A percentile compares a stretch with the other conserved stretches of the same genome.
Conservation (phyloP, 179 eudicot genomes). For the Vitellaria paradoxa region DNA sequence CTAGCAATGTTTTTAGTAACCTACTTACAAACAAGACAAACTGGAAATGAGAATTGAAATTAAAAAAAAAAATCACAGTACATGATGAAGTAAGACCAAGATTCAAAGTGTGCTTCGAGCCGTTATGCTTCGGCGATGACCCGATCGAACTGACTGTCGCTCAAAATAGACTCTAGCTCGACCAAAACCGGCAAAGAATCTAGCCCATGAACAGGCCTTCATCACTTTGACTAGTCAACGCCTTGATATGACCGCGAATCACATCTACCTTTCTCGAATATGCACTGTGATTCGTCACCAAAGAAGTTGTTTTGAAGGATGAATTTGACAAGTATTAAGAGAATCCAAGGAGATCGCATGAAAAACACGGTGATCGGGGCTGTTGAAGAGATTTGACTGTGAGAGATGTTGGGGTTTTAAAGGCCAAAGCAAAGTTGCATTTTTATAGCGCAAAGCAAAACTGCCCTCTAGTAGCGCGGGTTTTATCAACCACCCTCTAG, state of each 20-base stretch:
- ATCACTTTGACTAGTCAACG: slow-evolving; percentile 25
- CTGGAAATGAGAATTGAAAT: neutral
- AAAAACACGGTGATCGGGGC: too few species aligned
- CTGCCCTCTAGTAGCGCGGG: too few species aligned
- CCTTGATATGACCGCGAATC: slow-evolving; percentile 10
- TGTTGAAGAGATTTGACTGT: too few species aligned
- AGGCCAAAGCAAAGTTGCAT: too few species aligned
- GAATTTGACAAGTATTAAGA: neutral
- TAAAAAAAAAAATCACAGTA: slow-evolving; percentile 1
- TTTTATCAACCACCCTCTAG: too few species aligned
- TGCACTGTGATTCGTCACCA: neutral
- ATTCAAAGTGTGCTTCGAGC: slow-evolving; percentile 7
- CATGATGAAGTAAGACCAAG: neutral
- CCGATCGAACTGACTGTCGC: slow-evolving; percentile 51
- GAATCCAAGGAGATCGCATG: too few species aligned
- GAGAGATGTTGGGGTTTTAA: too few species aligned
- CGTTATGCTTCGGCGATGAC: slow-evolving; percentile 44
- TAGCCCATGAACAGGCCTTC: slow-evolving; percentile 20
- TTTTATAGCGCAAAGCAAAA: too few species aligned
- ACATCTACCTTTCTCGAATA: neutral
- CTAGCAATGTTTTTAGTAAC: slow-evolving; percentile 85
- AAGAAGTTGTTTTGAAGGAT: neutral
- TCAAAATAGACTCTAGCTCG: slow-evolving; percentile 36
- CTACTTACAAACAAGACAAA: slow-evolving; percentile 33
- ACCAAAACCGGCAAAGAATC: slow-evolving; percentile 35